Evolutionary conservation across 1,284 basidiomycete genomes (phyloP).

Genomic region (Somion occarium): DNA sequence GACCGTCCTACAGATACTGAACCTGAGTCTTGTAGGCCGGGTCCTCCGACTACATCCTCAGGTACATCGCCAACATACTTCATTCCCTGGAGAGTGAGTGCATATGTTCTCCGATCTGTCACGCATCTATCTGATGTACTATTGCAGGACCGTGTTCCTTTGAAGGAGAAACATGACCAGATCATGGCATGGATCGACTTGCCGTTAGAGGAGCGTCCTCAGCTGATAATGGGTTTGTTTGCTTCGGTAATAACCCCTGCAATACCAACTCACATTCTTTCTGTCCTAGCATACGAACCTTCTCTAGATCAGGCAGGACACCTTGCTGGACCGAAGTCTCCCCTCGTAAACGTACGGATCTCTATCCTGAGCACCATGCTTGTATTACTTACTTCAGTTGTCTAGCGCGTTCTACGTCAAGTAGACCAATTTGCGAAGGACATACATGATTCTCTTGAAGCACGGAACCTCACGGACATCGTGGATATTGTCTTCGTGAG

Average conservation of each 20-base stretch:
- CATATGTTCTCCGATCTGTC: neutral
- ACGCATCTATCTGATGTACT: neutral
- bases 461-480: conserved; percentile 76
- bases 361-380: conserved; percentile 1
- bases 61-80: conserved; percentile 72
- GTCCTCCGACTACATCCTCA: conserved; percentile 64
- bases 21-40: conserved; percentile 54
- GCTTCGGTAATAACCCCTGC: neutral
- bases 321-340: conserved; percentile 67
- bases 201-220: conserved; percentile 63
- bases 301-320: conserved; percentile 84
- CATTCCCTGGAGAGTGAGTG: conserved; percentile 65
- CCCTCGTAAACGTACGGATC: conserved; percentile 59
- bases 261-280: neutral
- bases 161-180: conserved; percentile 67
- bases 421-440: conserved; percentile 77
- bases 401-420: conserved; percentile 56
- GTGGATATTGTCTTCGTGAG: conserved; percentile 89
- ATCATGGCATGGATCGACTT: conserved; percentile 77
- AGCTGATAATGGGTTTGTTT: conserved; percentile 68
- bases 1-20: neutral
- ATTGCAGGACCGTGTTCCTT: conserved; percentile 52
- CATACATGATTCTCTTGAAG: conserved; percentile 56
- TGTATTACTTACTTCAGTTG: conserved; percentile 3
- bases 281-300: conserved; percentile 60